Conservation (phyloP, 2,329 filamentous ascomycete genomes). For the Coleophoma cylindrospora region DNA sequence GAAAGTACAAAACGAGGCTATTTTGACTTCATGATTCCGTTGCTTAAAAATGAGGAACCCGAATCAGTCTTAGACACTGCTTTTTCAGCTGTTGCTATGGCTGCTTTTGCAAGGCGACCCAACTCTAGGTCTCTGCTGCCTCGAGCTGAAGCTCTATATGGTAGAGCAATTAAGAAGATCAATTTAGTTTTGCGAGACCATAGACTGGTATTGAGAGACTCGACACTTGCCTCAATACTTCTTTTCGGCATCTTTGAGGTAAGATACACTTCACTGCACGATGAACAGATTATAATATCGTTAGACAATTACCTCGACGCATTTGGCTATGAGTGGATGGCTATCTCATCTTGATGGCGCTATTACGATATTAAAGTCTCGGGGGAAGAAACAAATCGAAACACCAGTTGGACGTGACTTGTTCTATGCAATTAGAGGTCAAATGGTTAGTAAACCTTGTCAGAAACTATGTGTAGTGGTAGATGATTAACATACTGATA, state of each 20-base stretch:
- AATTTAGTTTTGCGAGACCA: constrained; percentile 45
- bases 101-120: constrained; percentile 45
- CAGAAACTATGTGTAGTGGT: too few relatives aligned
- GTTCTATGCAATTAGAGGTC: constrained; percentile 52
- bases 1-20: constrained; percentile 47
- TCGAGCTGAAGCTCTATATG: constrained; percentile 43
- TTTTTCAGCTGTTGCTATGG: constrained; percentile 52
- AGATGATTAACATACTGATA: neutral
- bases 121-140: constrained; percentile 24
- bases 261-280: neutral
- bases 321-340: constrained; percentile 51
- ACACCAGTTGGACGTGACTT: constrained; percentile 45
- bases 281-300: neutral
- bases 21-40: constrained; percentile 51
- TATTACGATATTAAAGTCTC: constrained; percentile 48
- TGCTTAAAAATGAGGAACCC: constrained; percentile 38
- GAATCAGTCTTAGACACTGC: constrained; percentile 41
- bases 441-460: constrained; percentile 40
- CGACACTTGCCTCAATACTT: constrained; percentile 50
- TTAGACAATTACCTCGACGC: constrained; percentile 38
- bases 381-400: constrained; percentile 45
- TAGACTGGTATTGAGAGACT: constrained; percentile 39
- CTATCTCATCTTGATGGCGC: constrained; percentile 55
- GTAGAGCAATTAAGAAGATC: constrained; percentile 43
- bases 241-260: constrained; percentile 54